These are phyloP conservation scores for Diplodia seriata DNA, from an alignment of 2,329 filamentous ascomycete species.

Conservation along the genomic window DNA sequence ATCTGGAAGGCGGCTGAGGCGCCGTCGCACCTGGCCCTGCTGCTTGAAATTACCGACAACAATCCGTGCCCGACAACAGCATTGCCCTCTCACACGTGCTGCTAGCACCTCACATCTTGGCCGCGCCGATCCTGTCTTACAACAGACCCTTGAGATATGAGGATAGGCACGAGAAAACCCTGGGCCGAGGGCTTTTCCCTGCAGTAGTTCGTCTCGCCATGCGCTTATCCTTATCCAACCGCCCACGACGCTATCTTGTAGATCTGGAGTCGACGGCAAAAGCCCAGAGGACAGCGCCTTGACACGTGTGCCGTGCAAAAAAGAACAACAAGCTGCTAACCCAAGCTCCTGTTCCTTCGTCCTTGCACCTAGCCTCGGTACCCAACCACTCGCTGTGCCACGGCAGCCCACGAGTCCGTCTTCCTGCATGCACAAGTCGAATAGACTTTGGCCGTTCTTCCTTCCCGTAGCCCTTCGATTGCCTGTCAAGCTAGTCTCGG, in stretches of 20 bases:
- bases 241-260: background rate
- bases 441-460: background rate
- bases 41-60: slow-evolving; percentile 15
- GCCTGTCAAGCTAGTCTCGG: background rate
- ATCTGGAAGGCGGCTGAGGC: slow-evolving; percentile 5
- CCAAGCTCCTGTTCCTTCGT: background rate
- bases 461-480: background rate
- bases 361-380: background rate
- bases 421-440: background rate
- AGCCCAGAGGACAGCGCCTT: background rate
- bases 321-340: background rate
- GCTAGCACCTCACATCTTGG: slow-evolving; percentile 9
- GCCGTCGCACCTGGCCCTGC: slow-evolving; percentile 1
- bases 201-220: slow-evolving; percentile 14
- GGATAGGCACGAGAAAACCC: background rate
- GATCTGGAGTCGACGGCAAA: background rate
- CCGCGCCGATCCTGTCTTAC: slow-evolving; percentile 13
- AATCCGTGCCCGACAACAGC: slow-evolving; percentile 24
- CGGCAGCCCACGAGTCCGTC: background rate
- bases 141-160: too few species aligned
- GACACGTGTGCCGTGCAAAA: background rate
- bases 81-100: slow-evolving; percentile 11
- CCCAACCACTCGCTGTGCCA: background rate
- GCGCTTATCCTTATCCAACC: background rate
- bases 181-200: slow-evolving; percentile 12